Evolutionary conservation across 192 early-diverging fungal species (phyloP).

Genomic region (Oehlia diaphana): DNA sequence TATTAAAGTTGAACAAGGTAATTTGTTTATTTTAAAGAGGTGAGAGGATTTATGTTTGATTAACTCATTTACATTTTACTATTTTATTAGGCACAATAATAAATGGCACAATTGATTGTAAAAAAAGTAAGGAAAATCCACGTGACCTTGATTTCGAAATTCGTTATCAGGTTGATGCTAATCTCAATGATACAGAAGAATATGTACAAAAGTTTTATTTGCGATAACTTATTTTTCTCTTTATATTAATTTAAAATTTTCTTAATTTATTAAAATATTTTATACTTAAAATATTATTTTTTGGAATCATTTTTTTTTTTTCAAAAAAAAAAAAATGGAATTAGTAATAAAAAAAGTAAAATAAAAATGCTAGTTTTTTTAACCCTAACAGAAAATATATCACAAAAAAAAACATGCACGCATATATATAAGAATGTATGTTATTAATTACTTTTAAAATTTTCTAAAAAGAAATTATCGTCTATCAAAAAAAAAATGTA

Average conservation of each 20-base stretch:
- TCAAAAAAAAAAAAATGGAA: too few species aligned
- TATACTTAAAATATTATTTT: too few species aligned
- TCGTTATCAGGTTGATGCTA: neutral
- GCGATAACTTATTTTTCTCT: neutral
- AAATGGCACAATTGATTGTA: slow-evolving; percentile 64
- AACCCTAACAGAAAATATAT: too few species aligned
- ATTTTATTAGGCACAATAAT: slow-evolving; percentile 39
- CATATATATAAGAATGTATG: too few species aligned
- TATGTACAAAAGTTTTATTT: slow-evolving; percentile 12
- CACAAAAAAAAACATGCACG: too few species aligned
- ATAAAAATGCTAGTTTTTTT: too few species aligned
- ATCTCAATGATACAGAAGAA: neutral
- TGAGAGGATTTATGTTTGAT: too few species aligned
- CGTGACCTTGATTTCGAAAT: slow-evolving; percentile 88
- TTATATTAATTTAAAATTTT: neutral
- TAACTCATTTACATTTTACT: neutral
- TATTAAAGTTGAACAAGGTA: slow-evolving; percentile 60
- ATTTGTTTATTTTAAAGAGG: neutral
- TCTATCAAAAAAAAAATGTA: neutral
- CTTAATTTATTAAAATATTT: neutral
- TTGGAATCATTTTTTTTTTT: too few species aligned
- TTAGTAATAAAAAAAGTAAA: too few species aligned
- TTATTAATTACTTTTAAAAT: too few species aligned
- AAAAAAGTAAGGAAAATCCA: slow-evolving; percentile 75
- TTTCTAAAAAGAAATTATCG: neutral